Base-by-base conservation (phyloP, 495 filamentous ascomycete genomes). In the Podospora australis region DNA sequence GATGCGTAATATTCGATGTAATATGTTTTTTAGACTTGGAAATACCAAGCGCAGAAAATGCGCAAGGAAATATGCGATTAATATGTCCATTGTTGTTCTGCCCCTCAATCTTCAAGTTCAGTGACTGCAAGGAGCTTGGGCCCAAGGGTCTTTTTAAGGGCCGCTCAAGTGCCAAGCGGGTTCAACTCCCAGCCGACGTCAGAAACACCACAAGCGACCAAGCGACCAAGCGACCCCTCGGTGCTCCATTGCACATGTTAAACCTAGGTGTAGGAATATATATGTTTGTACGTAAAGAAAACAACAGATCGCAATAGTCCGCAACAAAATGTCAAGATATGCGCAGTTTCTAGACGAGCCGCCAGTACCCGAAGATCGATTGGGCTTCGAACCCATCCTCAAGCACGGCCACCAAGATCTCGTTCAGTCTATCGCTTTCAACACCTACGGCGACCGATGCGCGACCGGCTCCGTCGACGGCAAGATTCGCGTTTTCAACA, bases 391-490 rank as follows among this genome's bases (percentile, higher is more conserved):
- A 25, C 67, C 71, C 26, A 69, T 70, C 25, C 49, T 78, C 34
- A 69, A 75, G 47, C 73, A 83, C 58, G 80, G 80, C 49, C 83
- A 86, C 65, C 72, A 77, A 48, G 84, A 88, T 54, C 72, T 87
- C 26, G 80, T 87, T 10, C 77, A 84, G 52, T 78, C 82, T 26
- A 75, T 83, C 24, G 78, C 77, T 25, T 83, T 81, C 60, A 81
- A 96, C 69, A 78, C 77, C 57, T 91, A 91, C 62, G 92, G 92
- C 49, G 90, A 84, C 55, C 88, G 90, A 51, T 86, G 90, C 68
- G 87, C 90, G 23, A 90, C 90, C 9, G 88, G 87, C 23, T 92
- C 87, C 28, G 84, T 89, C 2, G 92, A 99, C 67, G 94, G 96
- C 59, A 86, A 84, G 60, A 84, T 99, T 55, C 88, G 89, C 62